Evolutionary conservation across 441 rosid genomes (phyloP), one percentile per base, ranked within the genome.

Genomic region (Kokia cookei): DNA sequence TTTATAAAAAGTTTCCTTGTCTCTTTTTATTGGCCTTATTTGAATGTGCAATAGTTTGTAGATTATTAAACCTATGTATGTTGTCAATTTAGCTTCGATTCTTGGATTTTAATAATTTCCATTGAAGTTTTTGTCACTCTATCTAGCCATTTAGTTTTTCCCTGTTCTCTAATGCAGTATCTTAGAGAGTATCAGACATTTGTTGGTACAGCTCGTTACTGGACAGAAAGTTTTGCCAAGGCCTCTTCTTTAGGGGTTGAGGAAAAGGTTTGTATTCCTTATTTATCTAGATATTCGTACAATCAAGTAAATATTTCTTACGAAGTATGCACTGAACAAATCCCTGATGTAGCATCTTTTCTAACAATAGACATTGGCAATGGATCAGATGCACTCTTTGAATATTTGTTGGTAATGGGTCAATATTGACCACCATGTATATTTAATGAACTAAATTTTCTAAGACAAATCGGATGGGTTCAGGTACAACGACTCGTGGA

Each of bases 191-290:
- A 90, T 82, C 95, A 88, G 85, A 93, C 92, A 35, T 96, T 90
- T 80, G 85, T 87, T 35, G 82, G 89, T 73, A 96, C 99, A 22
- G 99, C 99, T 75, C 93, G 97, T 51, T 91, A 96, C 84, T 96
- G 99, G 99, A 96, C 99, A 5, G 97, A 89, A 79, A 84, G 87
- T 61, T 96, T 92, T 80, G 98, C 98, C 74, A 96, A 88, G 93
- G 73, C 77, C 65, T 92, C 97, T 60, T 82, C 92, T 59, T 86
- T 81, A 55, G 89, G 94, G 66, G 81, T 85, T 51, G 99, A 90
- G 78, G 97, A 92, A 77, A 96, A 96, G 90, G 99, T 96, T 78
- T 72, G 80, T 73, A 40, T 47, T 63, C 48, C 58, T 47, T 54
- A 43, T 43, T 37, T 7, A 61, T 69, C 19, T 32, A 32, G 6